phyloP scores from a whole-genome alignment of 2,329 filamentous ascomycete species.

The Penicillium sp. region DNA sequence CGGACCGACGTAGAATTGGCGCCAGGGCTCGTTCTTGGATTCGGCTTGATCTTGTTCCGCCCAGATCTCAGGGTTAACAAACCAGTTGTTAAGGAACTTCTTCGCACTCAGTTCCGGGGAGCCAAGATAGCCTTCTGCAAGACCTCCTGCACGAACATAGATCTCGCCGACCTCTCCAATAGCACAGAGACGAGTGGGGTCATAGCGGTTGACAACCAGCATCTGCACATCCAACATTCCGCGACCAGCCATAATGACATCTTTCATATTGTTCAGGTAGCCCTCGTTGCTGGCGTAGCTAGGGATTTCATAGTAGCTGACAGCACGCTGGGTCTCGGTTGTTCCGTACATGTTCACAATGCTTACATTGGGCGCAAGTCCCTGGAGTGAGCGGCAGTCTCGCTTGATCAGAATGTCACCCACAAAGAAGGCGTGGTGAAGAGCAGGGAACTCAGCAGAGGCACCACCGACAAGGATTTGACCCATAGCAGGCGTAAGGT shows the following conservation, averaged over 20 bases:
- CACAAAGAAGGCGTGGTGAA: slow-evolving; percentile 84
- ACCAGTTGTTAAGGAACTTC: slow-evolving; percentile 86
- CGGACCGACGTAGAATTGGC: slow-evolving; percentile 73
- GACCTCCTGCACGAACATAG: slow-evolving; percentile 74
- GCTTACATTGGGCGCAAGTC: slow-evolving; percentile 68
- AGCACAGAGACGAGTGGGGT: slow-evolving; percentile 66
- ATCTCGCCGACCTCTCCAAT: slow-evolving; percentile 83
- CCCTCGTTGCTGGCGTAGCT: slow-evolving; percentile 61
- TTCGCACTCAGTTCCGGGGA: slow-evolving; percentile 60
- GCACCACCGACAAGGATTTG: slow-evolving; percentile 89
- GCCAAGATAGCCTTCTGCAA: slow-evolving; percentile 78
- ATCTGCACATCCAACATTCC: slow-evolving; percentile 90
- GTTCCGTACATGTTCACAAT: slow-evolving; percentile 89
- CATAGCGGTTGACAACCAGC: slow-evolving; percentile 71
- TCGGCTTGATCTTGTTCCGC: slow-evolving; percentile 59
- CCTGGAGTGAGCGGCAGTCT: slow-evolving; percentile 74
- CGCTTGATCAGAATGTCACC: slow-evolving; percentile 84
- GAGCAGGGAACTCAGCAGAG: slow-evolving; percentile 68
- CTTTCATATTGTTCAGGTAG: slow-evolving; percentile 63
- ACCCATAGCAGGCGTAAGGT: slow-evolving; percentile 94
- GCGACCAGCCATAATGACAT: slow-evolving; percentile 77
- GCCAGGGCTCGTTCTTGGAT: slow-evolving; percentile 66
- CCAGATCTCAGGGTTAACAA: slow-evolving; percentile 72
- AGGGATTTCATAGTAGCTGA: slow-evolving; percentile 78
- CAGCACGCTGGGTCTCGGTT: slow-evolving; percentile 77